Conservation (phyloP, 1,284 basidiomycete genomes). For the Ustilago sp. region DNA sequence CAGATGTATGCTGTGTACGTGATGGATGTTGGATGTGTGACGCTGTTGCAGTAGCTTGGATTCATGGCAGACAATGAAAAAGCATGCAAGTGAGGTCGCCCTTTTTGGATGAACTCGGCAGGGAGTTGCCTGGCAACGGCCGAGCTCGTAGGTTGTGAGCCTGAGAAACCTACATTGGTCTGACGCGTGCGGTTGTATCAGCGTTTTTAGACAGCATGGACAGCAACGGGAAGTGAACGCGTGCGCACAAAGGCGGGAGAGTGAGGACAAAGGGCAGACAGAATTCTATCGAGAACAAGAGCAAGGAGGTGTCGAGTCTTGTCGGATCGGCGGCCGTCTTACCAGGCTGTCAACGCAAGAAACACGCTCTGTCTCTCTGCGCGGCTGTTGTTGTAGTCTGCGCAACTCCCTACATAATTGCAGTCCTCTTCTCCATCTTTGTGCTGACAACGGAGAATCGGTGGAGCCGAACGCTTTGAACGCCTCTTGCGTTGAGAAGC, state of each 20-base stretch:
- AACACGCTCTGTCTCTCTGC: neutral
- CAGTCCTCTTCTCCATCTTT: slow-evolving; percentile 6
- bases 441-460: neutral
- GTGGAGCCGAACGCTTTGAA: slow-evolving; percentile 5
- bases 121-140: too few relatives aligned
- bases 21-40: slow-evolving; percentile 22
- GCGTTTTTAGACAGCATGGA: neutral
- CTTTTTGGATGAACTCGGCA: too few relatives aligned
- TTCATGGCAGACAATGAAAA: neutral
- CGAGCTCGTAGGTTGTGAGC: slow-evolving; percentile 5
- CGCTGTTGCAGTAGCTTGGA: neutral
- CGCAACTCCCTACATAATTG: slow-evolving; percentile 8
- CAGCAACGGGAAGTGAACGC: neutral
- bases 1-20: slow-evolving; percentile 2
- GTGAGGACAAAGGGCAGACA: neutral
- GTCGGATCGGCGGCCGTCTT: slow-evolving; percentile 9
- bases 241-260: neutral
- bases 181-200: neutral
- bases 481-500: neutral
- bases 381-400: slow-evolving; percentile 1
- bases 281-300: neutral
- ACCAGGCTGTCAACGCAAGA: slow-evolving; percentile 11
- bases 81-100: slow-evolving; percentile 12
- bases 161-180: neutral
- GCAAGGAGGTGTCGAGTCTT: neutral